Percentiles rank a stretch among this genome's conserved stretches.
These are phyloP conservation scores for Yamadazyma paraphyllophila DNA, from an alignment of 805 yeast species.

Conservation along the genomic window DNA sequence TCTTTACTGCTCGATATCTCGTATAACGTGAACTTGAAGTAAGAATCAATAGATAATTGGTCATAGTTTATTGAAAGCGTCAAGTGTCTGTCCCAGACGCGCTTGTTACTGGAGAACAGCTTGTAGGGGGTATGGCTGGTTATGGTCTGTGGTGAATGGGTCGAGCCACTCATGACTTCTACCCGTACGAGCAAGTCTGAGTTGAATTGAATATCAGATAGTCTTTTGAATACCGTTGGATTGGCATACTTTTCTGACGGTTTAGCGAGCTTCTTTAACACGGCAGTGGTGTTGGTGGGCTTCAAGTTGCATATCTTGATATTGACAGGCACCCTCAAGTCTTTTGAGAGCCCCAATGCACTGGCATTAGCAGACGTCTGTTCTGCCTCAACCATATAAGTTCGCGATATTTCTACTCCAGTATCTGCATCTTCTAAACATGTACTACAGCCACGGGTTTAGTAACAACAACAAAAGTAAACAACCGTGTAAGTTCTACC, in stretches of 20 bases:
- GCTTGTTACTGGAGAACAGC: constrained; percentile 27
- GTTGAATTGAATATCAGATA: constrained; percentile 29
- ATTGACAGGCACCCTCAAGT: constrained; percentile 30
- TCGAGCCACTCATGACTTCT: constrained; percentile 30
- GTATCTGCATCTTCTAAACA: background rate
- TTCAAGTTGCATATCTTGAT: constrained; percentile 34
- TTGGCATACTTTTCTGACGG: constrained; percentile 35
- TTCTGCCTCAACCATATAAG: background rate
- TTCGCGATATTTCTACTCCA: background rate
- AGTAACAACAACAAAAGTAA: constrained; percentile 1
- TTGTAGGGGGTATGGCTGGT: constrained; percentile 38
- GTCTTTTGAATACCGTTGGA: constrained; percentile 32
- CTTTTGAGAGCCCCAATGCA: constrained; percentile 41
- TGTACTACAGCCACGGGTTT: background rate
- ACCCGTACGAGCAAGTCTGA: constrained; percentile 35
- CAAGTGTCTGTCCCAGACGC: constrained; percentile 74
- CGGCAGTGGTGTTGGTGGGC: constrained; percentile 10
- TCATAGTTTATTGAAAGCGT: constrained; percentile 67
- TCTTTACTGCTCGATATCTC: constrained; percentile 60
- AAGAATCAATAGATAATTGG: constrained; percentile 66
- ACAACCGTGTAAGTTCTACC: constrained; percentile 15
- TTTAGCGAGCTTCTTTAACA: constrained; percentile 15
- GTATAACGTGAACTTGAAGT: constrained; percentile 60
- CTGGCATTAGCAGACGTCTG: constrained; percentile 18
- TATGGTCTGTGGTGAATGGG: constrained; percentile 25